Percentiles rank a stretch among this genome's conserved stretches.
Conservation (phyloP, 345 rosid genomes). For the rapeseed (Brassica napus) region Da-Ae NC_063438.1:3286001-3286500, state of each 20-base stretch:
- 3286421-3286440: neutral
- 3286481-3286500: neutral
- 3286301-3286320: slow-evolving; percentile 24
- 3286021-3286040: neutral
- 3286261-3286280: slow-evolving; percentile 43
- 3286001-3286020: neutral
- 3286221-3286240: neutral
- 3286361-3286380: neutral
- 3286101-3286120: neutral
- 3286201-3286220: neutral
- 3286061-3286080: neutral
- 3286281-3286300: slow-evolving; percentile 39
- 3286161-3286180: neutral
- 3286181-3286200: neutral
- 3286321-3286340: slow-evolving; percentile 32
- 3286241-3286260: slow-evolving; percentile 37
- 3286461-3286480: neutral
- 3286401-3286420: neutral
- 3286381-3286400: slow-evolving; percentile 28
- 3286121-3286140: neutral
- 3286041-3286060: neutral
- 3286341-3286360: neutral
- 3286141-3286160: neutral
- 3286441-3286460: neutral
- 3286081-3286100: neutral